These are phyloP conservation scores for Solanum medicagineum DNA, from an alignment of 257 asterid genomes.

Conservation along the genomic window DNA sequence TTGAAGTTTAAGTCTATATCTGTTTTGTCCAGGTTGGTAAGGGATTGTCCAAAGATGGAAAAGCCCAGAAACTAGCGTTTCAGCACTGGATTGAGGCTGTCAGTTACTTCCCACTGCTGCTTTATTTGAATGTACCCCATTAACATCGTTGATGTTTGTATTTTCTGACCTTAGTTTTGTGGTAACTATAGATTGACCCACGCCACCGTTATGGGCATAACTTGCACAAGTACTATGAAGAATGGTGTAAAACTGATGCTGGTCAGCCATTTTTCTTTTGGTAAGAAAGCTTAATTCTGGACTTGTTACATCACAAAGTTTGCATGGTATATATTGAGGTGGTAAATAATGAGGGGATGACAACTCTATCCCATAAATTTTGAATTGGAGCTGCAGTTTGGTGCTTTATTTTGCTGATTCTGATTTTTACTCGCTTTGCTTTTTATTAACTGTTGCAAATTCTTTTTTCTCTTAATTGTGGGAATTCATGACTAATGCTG, in stretches of 20 bases:
- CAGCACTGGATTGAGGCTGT: constrained; percentile 99
- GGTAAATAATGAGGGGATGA: background rate
- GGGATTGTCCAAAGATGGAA: constrained; percentile 68
- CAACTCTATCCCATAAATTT: background rate
- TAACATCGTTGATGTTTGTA: background rate
- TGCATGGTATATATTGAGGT: background rate
- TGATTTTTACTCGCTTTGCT: background rate
- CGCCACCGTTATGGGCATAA: constrained; percentile 95
- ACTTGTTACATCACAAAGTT: background rate
- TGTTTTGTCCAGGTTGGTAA: constrained; percentile 67
- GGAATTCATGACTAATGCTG: background rate
- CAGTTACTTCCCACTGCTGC: constrained; percentile 12
- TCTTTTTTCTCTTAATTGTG: background rate
- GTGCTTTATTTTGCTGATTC: background rate
- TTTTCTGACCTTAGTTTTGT: background rate
- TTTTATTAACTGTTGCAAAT: background rate
- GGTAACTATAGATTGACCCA: constrained; percentile 59
- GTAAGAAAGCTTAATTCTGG: constrained; percentile 29
- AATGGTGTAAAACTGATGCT: constrained; percentile 69
- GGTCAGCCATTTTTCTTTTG: constrained; percentile 95
- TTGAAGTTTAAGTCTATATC: background rate
- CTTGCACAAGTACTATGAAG: constrained; percentile 64
- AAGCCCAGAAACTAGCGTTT: constrained; percentile 83
- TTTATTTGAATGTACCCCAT: background rate
- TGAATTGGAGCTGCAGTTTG: background rate